Evolutionary conservation across 352 stramenopile species (phyloP), one percentile per base, ranked within the genome.

Genomic region (Globisporangium polare): DNA sequence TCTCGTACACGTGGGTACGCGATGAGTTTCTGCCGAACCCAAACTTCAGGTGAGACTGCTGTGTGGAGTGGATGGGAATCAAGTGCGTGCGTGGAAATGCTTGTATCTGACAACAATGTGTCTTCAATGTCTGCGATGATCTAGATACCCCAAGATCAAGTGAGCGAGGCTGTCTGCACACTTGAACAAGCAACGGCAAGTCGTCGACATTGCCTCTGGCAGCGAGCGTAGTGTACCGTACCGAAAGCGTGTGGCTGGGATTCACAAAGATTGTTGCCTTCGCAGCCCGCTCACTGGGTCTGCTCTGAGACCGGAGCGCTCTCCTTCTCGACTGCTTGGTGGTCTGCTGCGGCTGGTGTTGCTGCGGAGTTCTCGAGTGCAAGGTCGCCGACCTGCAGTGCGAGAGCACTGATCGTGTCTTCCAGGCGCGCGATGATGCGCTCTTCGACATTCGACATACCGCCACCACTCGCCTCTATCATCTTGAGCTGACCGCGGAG

Each of bases 21-120:
- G 87, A 96, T 69, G 88, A 96, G 57, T 95, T 95, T 58, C 53
- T 96, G 17, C 87, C 87, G 15, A 95, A 96, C 56, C 88, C 87
- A n/a, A 87, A 93, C 58, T 94, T 90, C 65, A 76, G 69, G 68
- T 92, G 63, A 46, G 63, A 6, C 15, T 10, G 26, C 18, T 46
- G 17, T 46, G 3, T 8, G 3, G 2, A 20, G 17, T 65, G 31
- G n/a, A 6, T 20, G 51, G n/a, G 24, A 13, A 26, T 31, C 18
- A 29, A 9, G 9, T 27, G 45, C 9, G 10, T 61, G 18, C 29
- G 42, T 26, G 18, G 39, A 54, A 47, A 43, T 24, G 50, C 29
- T 20, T 41, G n/a, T 22, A 43, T 39, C 49, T 53, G 6, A 37
- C 22, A n/a, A 42, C 29, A 17, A 24, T 46, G 33, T 42, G 10